A percentile compares a stretch with the other conserved stretches of the same genome.
These are phyloP conservation scores for Trichoderma sp. DNA, from an alignment of 2,329 filamentous ascomycete genomes.

Conservation along the genomic window DNA sequence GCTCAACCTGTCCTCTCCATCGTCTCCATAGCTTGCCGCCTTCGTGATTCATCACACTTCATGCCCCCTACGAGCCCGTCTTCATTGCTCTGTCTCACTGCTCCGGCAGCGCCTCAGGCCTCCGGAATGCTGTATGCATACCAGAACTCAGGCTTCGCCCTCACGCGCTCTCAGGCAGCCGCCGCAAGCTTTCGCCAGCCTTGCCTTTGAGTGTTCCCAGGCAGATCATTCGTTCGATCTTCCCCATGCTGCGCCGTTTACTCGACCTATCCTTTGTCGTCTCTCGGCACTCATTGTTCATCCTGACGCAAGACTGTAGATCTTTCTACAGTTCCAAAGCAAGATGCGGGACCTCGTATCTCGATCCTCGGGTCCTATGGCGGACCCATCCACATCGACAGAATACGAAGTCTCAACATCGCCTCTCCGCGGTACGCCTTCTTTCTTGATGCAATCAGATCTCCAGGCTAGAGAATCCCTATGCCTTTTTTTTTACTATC, in stretches of 20 bases:
- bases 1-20: background rate
- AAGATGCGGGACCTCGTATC: background rate
- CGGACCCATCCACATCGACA: background rate
- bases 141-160: conserved; percentile 2
- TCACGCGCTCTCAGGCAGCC: conserved; percentile 3
- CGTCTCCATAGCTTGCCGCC: background rate
- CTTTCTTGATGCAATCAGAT: background rate
- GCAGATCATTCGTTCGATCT: background rate
- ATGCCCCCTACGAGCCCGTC: background rate
- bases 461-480: background rate
- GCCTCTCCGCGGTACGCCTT: background rate
- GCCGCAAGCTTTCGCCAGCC: conserved; percentile 4
- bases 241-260: background rate
- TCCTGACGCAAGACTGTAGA: conserved; percentile 22
- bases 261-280: background rate
- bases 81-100: conserved; percentile 20
- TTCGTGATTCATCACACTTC: background rate
- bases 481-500: background rate
- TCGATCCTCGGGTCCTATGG: background rate
- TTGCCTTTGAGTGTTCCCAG: background rate
- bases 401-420: background rate
- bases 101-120: background rate
- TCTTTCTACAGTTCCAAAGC: background rate
- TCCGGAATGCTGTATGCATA: conserved; percentile 26
- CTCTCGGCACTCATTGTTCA: conserved; percentile 21